Base-by-base conservation (phyloP, 768 basidiomycete species). In the Pisolithus orientalis region DNA sequence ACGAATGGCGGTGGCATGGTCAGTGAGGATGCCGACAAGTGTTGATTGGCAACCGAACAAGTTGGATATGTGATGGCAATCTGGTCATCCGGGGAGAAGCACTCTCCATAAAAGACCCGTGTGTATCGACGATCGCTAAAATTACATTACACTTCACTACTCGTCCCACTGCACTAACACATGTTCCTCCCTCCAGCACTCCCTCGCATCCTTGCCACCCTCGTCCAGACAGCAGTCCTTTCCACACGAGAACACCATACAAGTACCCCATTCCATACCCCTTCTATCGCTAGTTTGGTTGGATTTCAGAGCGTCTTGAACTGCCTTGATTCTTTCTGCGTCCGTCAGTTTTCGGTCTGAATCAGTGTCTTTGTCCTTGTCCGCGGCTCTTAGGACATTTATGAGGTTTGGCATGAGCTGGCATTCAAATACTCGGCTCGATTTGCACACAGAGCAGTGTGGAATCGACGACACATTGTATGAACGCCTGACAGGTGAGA, bases 341-440 rank as follows among this genome's bases (percentile, higher is more conserved):
- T 90, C 87, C 7, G 80, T 78, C 62, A 76, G 53, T 43, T 71
- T 73, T 57, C 64, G 68, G 40, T 37, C 14, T 44, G 53, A 55
- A 49, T 60, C 65, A 25, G 59, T 39, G 31, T 57, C 53, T 37
- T 59, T 58, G 45, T 61, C 61, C 34, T 54, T 53, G 17, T 46
- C 40, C 38, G 58, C 64, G 57, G 65, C 63, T 47, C 75, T 72
- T 13, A 96, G 73, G 13, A 90, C 70, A 48, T 89, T 89, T 65
- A 97, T 93, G 49, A 97, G 72, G 63, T 93, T 91, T 2, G 95
- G 95, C 83, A 94, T 95, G 49, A 97, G 75, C 66, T 98, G 95
- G 60, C 88, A 88, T 66, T 98, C 95, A 65, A 96, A 98, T 21
- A 85, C 78, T 14, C 92, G 79, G 42, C 70, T 72, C 3, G 79